Conservation (phyloP, 331 rosid species). For the Quercus tomentella region DNA sequence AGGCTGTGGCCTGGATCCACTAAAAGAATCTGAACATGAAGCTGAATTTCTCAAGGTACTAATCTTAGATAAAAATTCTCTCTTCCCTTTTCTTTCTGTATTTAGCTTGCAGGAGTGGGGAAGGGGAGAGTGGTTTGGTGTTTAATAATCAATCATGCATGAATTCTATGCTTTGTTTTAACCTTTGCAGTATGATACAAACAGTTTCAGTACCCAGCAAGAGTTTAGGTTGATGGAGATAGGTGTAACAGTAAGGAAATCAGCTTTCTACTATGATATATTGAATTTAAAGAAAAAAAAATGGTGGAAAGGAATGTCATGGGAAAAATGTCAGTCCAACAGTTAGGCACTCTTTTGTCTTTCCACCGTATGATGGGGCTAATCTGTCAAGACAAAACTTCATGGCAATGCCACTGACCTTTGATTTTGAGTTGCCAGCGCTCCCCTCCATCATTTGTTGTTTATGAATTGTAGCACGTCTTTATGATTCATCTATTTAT, state of each 20-base stretch:
- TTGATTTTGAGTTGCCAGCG: neutral
- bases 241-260: constrained; percentile 55
- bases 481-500: too few relatives aligned
- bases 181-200: constrained; percentile 36
- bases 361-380: constrained; percentile 47
- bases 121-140: neutral
- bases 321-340: constrained; percentile 44
- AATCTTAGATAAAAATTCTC: neutral
- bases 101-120: neutral
- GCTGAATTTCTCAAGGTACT: constrained; percentile 43
- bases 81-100: neutral
- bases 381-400: constrained; percentile 34
- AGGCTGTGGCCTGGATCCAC: constrained; percentile 5
- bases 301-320: constrained; percentile 29
- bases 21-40: constrained; percentile 36
- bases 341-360: constrained; percentile 38
- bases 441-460: neutral
- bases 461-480: too few relatives aligned
- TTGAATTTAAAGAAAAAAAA: constrained; percentile 21
- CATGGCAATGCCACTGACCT: neutral
- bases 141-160: too few relatives aligned
- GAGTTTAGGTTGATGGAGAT: constrained; percentile 40
- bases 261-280: constrained; percentile 31
- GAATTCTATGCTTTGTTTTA: too few relatives aligned
- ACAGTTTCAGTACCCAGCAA: constrained; percentile 35